Base-by-base conservation (phyloP, 2,329 filamentous ascomycete genomes). In the Diaporthe ampelina region DNA sequence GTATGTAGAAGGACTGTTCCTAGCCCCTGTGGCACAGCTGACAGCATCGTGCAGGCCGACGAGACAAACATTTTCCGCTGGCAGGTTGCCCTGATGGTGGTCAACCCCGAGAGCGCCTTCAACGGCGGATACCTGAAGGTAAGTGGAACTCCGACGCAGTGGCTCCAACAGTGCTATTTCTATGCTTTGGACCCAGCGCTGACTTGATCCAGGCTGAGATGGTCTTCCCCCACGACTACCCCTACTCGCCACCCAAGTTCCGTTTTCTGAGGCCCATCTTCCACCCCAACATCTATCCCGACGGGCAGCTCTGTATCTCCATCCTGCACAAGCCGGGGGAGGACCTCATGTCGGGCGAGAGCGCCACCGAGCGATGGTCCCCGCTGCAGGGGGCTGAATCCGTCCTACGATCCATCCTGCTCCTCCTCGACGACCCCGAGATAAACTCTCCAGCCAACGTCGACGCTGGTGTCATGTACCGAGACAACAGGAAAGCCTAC, bases 361-460 rank as follows among this genome's bases (percentile, higher is more conserved):
- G 90, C 52, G 96, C 97, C 9, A 93, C 93, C 74, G 97, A 98
- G 85, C 94, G 96, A 74, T 99, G 96, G 96, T 95, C 94, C 8
- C 95, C 97, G 1, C 92, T 97, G 5, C 96, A 98, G 83, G 94
- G 95, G 26, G 96, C 97, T 63, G 97, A 98, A 85, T 97, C 95
- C 3, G 95, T 99, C 48, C 90, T 99, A 24, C 95, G 97, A 76
- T 98, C 95, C 11, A 94, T 98, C 24, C 90, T 98, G 10, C 93
- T 97, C 8, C 91, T 99, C 3, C 91, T 99, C 72, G 97, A 98
- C 82, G 95, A 98, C 79, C 95, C 96, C 19, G 96, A 99, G 83
- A 94, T 97, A 79, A 95, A 92, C 78, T 98, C 95, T 0, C 95
- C 97, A 0, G 97, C 96, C 76, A 98, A 98, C 82, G 95, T 98